These are phyloP conservation scores for Toxoplasma gondii DNA, from an alignment of 169 alveolate genomes.

Conservation along the genomic window DNA sequence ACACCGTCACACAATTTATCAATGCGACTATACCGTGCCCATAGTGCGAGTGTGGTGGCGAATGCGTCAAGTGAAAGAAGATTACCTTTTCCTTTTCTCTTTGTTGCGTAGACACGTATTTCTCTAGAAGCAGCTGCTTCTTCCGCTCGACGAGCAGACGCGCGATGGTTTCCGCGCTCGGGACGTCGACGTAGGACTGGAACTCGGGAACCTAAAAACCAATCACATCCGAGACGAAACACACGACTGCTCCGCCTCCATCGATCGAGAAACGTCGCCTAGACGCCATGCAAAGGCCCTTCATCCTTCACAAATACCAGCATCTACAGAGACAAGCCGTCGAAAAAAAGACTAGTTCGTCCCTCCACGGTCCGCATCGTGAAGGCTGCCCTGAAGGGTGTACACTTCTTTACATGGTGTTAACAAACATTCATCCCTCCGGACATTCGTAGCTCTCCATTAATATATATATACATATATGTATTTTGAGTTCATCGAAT, in stretches of 20 bases:
- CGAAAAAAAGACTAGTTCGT: too few species aligned
- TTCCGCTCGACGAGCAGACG: slow-evolving; percentile 48
- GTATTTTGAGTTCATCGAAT: too few species aligned
- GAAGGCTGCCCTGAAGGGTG: too few species aligned
- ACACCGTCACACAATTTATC: neutral
- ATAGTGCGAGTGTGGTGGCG: neutral
- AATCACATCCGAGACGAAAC: too few species aligned
- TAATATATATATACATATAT: too few species aligned
- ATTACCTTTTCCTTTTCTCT: slow-evolving; percentile 12
- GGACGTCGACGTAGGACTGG: slow-evolving; percentile 59
- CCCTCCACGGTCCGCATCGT: too few species aligned
- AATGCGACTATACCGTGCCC: neutral
- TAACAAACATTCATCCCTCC: too few species aligned
- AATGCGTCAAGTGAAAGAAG: too few species aligned
- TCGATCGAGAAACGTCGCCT: neutral
- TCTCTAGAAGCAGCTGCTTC: slow-evolving; percentile 42
- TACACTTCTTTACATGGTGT: too few species aligned
- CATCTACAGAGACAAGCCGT: too few species aligned
- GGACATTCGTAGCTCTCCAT: too few species aligned
- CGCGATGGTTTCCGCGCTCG: slow-evolving; percentile 44
- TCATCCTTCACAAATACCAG: neutral
- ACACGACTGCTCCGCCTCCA: too few species aligned
- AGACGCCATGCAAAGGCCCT: neutral
- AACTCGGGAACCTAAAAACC: slow-evolving; percentile 25
- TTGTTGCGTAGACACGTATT: slow-evolving; percentile 33